Evolutionary conservation across 1,284 basidiomycete genomes (phyloP).

Genomic region (Cystobasidium pallidum): DNA sequence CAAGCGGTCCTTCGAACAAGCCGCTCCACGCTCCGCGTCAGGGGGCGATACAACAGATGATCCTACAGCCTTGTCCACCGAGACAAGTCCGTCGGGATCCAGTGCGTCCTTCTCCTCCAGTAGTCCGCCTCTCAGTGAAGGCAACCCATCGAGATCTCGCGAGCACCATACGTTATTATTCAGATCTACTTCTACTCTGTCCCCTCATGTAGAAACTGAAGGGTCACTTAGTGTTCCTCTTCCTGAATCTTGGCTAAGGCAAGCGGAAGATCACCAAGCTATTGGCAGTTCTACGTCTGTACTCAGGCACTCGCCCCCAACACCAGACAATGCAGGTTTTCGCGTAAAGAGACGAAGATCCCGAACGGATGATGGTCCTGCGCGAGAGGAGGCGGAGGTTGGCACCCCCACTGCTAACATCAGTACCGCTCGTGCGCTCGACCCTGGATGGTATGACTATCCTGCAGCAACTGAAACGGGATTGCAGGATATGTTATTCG

Average conservation of each 20-base stretch:
- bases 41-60: background rate
- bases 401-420: too few relatives aligned
- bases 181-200: background rate
- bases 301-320: conserved; percentile 9
- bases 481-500: background rate
- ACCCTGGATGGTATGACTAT: too few relatives aligned
- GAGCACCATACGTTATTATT: background rate
- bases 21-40: background rate
- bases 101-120: background rate
- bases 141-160: background rate
- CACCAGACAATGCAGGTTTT: background rate
- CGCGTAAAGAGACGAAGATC: conserved; percentile 21
- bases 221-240: background rate
- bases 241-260: conserved; percentile 6
- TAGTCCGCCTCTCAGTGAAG: background rate
- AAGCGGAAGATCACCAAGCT: background rate
- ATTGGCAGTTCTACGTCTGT: background rate
- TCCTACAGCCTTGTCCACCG: background rate
- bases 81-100: conserved; percentile 6
- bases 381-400: too few relatives aligned
- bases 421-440: too few relatives aligned
- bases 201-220: background rate
- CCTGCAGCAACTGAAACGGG: too few relatives aligned
- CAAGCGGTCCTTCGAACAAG: conserved; percentile 36
- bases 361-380: background rate